Evolutionary conservation across 306 rosid species (phyloP).

Genomic region (Abrus pulchellus): DNA sequence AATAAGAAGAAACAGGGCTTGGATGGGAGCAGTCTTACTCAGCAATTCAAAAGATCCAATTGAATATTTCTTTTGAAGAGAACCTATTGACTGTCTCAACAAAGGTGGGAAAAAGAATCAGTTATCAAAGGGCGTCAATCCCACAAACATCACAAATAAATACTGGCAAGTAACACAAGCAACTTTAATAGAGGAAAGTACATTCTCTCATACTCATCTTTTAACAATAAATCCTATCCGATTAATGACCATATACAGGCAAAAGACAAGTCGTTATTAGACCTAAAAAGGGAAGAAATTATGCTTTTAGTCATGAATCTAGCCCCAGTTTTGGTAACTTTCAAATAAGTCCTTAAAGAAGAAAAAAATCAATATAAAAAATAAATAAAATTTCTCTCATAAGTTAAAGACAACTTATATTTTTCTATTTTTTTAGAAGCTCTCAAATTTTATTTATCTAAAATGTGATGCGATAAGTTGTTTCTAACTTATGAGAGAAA

Average conservation of each 20-base stretch:
- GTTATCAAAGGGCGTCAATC: conserved; percentile 26
- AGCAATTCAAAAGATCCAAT: conserved; percentile 97
- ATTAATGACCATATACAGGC: background rate
- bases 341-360: too few relatives aligned
- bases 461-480: too few relatives aligned
- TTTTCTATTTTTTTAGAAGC: too few relatives aligned
- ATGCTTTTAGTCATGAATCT: conserved; percentile 24
- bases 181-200: conserved; percentile 1
- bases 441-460: too few relatives aligned
- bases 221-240: conserved; percentile 29
- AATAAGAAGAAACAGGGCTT: conserved; percentile 81
- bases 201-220: conserved; percentile 13
- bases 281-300: conserved; percentile 27
- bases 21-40: conserved; percentile 97
- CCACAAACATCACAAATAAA: conserved; percentile 29
- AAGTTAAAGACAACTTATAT: too few relatives aligned
- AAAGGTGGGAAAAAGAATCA: conserved; percentile 29
- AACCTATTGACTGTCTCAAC: conserved; percentile 83
- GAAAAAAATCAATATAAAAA: too few relatives aligned
- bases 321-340: background rate
- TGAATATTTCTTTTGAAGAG: conserved; percentile 93
- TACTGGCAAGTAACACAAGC: conserved; percentile 2
- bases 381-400: too few relatives aligned
- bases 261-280: background rate
- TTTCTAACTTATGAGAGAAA: too few relatives aligned